Evolutionary conservation across 805 yeast species (phyloP).

Genomic region (Candida maris): DNA sequence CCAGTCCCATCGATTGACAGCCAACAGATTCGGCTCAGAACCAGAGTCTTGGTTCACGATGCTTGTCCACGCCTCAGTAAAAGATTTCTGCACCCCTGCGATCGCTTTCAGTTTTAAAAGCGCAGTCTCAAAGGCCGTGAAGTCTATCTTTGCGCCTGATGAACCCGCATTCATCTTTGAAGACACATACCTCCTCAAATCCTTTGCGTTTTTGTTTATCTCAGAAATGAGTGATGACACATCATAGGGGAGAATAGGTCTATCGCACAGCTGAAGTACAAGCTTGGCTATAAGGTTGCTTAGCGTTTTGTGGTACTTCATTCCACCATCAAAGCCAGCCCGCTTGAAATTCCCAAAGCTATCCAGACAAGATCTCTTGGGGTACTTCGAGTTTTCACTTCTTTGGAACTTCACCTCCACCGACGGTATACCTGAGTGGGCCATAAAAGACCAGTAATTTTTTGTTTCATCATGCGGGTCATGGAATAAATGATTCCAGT

Average conservation of each 20-base stretch:
- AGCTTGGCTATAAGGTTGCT: conserved; percentile 53
- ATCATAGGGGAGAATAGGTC: conserved; percentile 72
- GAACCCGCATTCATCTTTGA: conserved; percentile 7
- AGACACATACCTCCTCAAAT: conserved; percentile 40
- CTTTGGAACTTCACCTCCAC: conserved; percentile 50
- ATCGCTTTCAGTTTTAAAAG: conserved; percentile 38
- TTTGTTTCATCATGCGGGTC: conserved; percentile 37
- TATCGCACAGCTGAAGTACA: conserved; percentile 61
- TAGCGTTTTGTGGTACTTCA: conserved; percentile 53
- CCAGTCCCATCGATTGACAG: conserved; percentile 77
- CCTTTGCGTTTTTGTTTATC: conserved; percentile 42
- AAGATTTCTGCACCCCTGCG: conserved; percentile 48
- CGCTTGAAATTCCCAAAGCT: conserved; percentile 52
- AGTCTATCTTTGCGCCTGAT: conserved; percentile 19
- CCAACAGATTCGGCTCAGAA: conserved; percentile 66
- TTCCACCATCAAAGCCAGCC: conserved; percentile 49
- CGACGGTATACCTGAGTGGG: conserved; percentile 65
- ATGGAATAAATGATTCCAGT: conserved; percentile 20
- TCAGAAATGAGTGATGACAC: conserved; percentile 43
- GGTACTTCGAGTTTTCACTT: conserved; percentile 31
- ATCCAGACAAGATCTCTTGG: conserved; percentile 60
- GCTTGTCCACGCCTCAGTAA: conserved; percentile 63
- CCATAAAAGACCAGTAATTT: conserved; percentile 66
- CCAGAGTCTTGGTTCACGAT: conserved; percentile 51
- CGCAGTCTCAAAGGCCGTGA: conserved; percentile 25